Conservation (phyloP, 768 basidiomycete genomes). For the Holtermannia corniformis region DNA sequence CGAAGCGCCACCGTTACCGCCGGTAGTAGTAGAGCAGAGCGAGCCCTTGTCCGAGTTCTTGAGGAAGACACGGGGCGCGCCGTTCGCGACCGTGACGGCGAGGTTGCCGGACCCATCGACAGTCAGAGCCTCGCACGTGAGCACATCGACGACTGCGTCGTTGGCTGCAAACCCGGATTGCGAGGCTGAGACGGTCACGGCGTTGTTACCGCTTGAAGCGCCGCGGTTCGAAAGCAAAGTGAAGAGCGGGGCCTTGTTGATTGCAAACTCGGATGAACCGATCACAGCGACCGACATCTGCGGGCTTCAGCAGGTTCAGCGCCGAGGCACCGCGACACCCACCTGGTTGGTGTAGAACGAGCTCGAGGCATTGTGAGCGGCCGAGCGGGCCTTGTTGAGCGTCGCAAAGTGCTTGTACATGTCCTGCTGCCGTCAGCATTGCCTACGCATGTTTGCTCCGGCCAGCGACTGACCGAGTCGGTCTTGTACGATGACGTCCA, state of each 20-base stretch:
- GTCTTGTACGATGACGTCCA: slow-evolving; percentile 33
- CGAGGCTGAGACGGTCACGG: slow-evolving; percentile 17
- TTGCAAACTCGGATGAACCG: slow-evolving; percentile 23
- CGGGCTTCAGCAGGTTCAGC: neutral
- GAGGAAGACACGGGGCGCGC: slow-evolving; percentile 31
- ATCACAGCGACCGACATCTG: slow-evolving; percentile 25
- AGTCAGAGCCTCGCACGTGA: slow-evolving; percentile 25
- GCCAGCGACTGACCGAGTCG: slow-evolving; percentile 8
- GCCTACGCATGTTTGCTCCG: neutral
- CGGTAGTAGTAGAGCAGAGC: slow-evolving; percentile 1
- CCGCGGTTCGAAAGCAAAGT: slow-evolving; percentile 35
- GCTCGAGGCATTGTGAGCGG: slow-evolving; percentile 24
- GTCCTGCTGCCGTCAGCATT: slow-evolving; percentile 1
- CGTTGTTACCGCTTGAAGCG: slow-evolving; percentile 10
- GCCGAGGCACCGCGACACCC: neutral
- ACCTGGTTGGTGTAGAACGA: slow-evolving; percentile 37
- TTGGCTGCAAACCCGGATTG: slow-evolving; percentile 20
- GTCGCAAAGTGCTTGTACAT: slow-evolving; percentile 35
- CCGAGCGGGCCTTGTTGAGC: slow-evolving; percentile 31
- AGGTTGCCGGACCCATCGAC: slow-evolving; percentile 31
- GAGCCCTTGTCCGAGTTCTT: slow-evolving; percentile 17
- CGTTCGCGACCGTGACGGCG: slow-evolving; percentile 18
- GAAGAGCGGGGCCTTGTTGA: slow-evolving; percentile 32
- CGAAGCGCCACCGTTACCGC: too few relatives aligned
- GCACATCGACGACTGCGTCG: slow-evolving; percentile 26